Evolutionary conservation across 768 basidiomycete species (phyloP).

Genomic region (Leccinellum albellum): DNA sequence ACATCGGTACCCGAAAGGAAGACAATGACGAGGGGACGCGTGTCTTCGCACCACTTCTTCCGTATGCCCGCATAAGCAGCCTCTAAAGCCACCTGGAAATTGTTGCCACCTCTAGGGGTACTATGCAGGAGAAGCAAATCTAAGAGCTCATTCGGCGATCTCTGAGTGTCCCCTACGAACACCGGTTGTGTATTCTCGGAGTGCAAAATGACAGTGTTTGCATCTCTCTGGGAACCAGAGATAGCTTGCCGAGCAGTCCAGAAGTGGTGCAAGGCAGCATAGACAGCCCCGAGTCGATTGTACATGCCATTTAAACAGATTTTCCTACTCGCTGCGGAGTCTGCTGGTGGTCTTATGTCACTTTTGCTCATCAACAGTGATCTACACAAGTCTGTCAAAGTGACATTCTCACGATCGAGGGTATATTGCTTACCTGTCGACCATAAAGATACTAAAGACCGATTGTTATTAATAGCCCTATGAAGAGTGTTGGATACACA

Average conservation of each 20-base stretch:
- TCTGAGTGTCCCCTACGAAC: slow-evolving; percentile 41
- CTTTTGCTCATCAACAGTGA: slow-evolving; percentile 45
- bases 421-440: slow-evolving; percentile 13
- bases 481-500: slow-evolving; percentile 18
- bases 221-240: slow-evolving; percentile 37
- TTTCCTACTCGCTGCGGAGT: slow-evolving; percentile 31
- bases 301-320: slow-evolving; percentile 14
- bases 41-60: slow-evolving; percentile 39
- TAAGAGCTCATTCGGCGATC: slow-evolving; percentile 44
- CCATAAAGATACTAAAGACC: slow-evolving; percentile 13
- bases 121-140: slow-evolving; percentile 33
- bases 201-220: slow-evolving; percentile 55
- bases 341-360: slow-evolving; percentile 40
- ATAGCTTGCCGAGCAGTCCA: slow-evolving; percentile 47
- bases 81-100: slow-evolving; percentile 39
- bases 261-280: slow-evolving; percentile 48
- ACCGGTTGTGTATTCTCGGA: slow-evolving; percentile 19
- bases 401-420: not conserved
- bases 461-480: not conserved
- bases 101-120: slow-evolving; percentile 37
- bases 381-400: slow-evolving; percentile 24
- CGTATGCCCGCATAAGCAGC: slow-evolving; percentile 35
- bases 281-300: slow-evolving; percentile 58
- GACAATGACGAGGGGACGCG: slow-evolving; percentile 46
- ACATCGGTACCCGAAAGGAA: slow-evolving; percentile 58